Evolutionary conservation across 495 filamentous ascomycete species (phyloP).

Genomic region (Lentithecium fluviatile): DNA sequence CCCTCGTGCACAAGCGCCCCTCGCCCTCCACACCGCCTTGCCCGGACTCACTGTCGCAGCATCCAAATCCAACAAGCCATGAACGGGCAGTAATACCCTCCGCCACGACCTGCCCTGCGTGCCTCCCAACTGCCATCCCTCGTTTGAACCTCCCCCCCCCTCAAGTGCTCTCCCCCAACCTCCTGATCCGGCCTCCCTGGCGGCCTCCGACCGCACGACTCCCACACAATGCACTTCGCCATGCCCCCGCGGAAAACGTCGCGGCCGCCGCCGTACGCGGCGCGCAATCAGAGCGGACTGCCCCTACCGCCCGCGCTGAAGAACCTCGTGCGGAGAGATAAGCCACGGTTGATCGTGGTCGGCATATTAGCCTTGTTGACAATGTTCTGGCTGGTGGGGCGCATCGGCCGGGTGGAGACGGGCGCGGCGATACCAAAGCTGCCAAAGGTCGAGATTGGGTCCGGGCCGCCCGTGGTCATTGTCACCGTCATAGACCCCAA

Average conservation of each 20-base stretch:
- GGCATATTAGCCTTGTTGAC: conserved; percentile 56
- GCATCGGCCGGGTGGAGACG: conserved; percentile 21
- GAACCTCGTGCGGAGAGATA: conserved; percentile 59
- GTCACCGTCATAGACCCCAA: conserved; percentile 78
- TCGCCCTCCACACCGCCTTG: neutral
- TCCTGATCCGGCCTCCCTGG: conserved; percentile 27
- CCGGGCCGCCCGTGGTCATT: conserved; percentile 78
- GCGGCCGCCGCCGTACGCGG: conserved; percentile 59
- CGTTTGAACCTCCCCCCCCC: conserved; percentile 11
- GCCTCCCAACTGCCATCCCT: conserved; percentile 23
- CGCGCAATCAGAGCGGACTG: conserved; percentile 49
- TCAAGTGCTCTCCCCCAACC: too few species aligned
- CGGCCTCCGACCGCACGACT: neutral
- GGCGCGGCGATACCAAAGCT: neutral
- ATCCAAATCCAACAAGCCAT: neutral
- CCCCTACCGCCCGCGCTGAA: conserved; percentile 17
- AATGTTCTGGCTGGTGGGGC: conserved; percentile 58
- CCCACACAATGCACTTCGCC: conserved; percentile 77
- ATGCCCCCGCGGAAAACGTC: conserved; percentile 80
- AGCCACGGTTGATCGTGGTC: conserved; percentile 63
- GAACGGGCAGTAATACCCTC: neutral
- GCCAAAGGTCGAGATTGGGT: conserved; percentile 47
- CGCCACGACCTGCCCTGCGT: neutral
- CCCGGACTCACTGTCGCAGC: neutral
- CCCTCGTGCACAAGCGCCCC: neutral